These are phyloP conservation scores for Strobilomyces confusus DNA, from an alignment of 768 basidiomycete species.

Conservation along the genomic window DNA sequence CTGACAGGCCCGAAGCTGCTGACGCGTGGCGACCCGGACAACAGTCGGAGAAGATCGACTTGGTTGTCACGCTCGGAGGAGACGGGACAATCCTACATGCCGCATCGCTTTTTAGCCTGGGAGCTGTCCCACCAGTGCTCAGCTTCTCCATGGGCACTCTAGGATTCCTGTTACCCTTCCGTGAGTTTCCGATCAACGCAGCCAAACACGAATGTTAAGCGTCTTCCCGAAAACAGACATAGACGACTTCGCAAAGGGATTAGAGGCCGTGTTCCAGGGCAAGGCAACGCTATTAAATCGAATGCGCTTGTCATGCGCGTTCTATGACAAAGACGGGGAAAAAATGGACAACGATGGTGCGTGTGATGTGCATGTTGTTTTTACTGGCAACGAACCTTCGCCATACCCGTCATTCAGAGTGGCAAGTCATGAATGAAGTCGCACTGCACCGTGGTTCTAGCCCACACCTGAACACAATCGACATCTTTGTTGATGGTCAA, in stretches of 20 bases:
- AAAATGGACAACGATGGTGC: slow-evolving; percentile 64
- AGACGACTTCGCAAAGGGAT: slow-evolving; percentile 76
- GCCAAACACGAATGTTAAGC: neutral
- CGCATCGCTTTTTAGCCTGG: slow-evolving; percentile 83
- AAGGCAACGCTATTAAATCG: slow-evolving; percentile 80
- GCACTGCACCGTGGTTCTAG: slow-evolving; percentile 88
- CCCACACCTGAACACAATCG: slow-evolving; percentile 89
- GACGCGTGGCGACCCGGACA: slow-evolving; percentile 58
- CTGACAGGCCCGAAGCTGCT: slow-evolving; percentile 61
- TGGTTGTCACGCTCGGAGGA: slow-evolving; percentile 89
- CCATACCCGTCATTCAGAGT: slow-evolving; percentile 43
- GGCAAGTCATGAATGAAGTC: slow-evolving; percentile 98
- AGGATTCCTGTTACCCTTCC: slow-evolving; percentile 91
- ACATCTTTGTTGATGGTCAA: slow-evolving; percentile 91
- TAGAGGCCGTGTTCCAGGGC: slow-evolving; percentile 75
- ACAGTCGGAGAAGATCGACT: slow-evolving; percentile 63
- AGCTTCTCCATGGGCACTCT: slow-evolving; percentile 74
- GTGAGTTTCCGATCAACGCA: slow-evolving; percentile 43
- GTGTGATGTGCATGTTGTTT: neutral
- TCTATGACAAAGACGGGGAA: slow-evolving; percentile 57
- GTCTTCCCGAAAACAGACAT: slow-evolving; percentile 55
- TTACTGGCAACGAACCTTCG: neutral
- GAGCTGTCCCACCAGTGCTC: slow-evolving; percentile 85
- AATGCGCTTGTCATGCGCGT: slow-evolving; percentile 85
- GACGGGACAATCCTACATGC: slow-evolving; percentile 95